Conservation (phyloP, 2,329 filamentous ascomycete species). For the Purpureocillium lavendulum region DNA sequence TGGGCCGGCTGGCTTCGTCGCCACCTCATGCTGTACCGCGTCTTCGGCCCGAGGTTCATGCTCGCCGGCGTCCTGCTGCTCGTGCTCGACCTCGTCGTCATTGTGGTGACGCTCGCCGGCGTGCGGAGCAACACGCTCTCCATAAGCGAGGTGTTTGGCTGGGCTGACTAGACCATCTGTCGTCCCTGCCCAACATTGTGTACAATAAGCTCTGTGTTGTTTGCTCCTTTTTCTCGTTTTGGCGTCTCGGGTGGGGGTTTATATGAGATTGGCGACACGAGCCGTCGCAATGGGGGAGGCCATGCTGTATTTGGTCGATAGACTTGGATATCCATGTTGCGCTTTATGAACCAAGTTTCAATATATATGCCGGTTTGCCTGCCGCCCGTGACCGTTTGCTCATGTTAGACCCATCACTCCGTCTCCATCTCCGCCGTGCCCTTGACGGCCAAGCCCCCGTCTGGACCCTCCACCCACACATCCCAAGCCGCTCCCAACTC, state of each 20-base stretch:
- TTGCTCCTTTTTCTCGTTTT: too few relatives aligned
- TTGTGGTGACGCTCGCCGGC: conserved; percentile 64
- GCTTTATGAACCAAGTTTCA: too few relatives aligned
- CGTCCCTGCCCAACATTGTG: too few relatives aligned
- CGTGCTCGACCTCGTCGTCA: conserved; percentile 67
- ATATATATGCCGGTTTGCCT: too few relatives aligned
- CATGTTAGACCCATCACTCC: neutral
- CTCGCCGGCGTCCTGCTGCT: conserved; percentile 63
- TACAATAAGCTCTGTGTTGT: too few relatives aligned
- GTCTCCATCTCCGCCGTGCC: conserved; percentile 31
- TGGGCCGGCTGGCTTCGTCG: conserved; percentile 83
- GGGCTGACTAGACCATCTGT: conserved; percentile 38
- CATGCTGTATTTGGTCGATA: too few relatives aligned
- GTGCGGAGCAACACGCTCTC: conserved; percentile 69
- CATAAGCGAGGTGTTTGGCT: conserved; percentile 84
- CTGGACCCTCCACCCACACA: conserved; percentile 55
- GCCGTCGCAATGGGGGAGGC: too few relatives aligned
- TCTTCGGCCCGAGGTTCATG: conserved; percentile 90
- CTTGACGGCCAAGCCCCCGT: conserved; percentile 56
- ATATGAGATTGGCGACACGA: too few relatives aligned
- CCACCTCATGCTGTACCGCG: conserved; percentile 93
- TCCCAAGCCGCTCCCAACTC: conserved; percentile 39
- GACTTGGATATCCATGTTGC: too few relatives aligned
- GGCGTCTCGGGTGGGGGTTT: too few relatives aligned
- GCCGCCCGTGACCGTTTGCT: too few relatives aligned